Percentiles rank a stretch among this genome's conserved stretches.
Conservation (phyloP, 495 filamentous ascomycete genomes). For the Penicillium bovifimosum region DNA sequence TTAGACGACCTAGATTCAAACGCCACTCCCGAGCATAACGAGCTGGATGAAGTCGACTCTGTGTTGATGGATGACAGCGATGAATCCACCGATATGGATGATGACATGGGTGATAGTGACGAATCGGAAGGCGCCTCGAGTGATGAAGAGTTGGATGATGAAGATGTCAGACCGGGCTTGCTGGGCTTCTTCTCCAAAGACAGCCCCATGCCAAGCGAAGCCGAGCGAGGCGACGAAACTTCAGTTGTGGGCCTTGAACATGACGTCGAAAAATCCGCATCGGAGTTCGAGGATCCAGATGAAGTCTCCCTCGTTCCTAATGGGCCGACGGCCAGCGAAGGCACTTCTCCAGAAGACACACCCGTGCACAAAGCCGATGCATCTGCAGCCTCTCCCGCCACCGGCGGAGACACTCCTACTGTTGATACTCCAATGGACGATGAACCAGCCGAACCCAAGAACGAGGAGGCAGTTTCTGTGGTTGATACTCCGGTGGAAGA, state of each 20-base stretch:
- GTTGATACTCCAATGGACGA: background rate
- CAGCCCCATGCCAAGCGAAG: constrained; percentile 31
- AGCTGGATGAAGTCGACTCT: constrained; percentile 63
- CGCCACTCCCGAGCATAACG: constrained; percentile 19
- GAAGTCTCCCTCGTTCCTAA: constrained; percentile 46
- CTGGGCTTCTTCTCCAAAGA: constrained; percentile 61
- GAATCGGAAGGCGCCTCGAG: constrained; percentile 25
- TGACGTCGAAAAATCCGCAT: constrained; percentile 15
- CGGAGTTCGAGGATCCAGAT: constrained; percentile 34
- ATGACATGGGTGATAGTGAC: constrained; percentile 69
- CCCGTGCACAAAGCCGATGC: constrained; percentile 15
- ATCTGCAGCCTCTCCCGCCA: constrained; percentile 5
- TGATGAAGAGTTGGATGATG: constrained; percentile 39
- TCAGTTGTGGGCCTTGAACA: constrained; percentile 19
- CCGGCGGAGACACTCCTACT: background rate
- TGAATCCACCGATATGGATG: constrained; percentile 84
- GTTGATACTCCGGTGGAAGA: constrained; percentile 13
- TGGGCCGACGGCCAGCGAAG: constrained; percentile 13
- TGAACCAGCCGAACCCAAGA: background rate
- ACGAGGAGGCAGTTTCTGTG: constrained; percentile 6
- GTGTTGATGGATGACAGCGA: constrained; percentile 68
- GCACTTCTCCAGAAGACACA: constrained; percentile 13
- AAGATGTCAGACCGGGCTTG: constrained; percentile 48
- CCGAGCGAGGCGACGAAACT: constrained; percentile 23
- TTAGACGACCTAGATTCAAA: constrained; percentile 25